Evolutionary conservation across 2,329 filamentous ascomycete genomes (phyloP), one percentile per base, ranked within the genome.

Genomic region (Fusarium pilosicola): DNA sequence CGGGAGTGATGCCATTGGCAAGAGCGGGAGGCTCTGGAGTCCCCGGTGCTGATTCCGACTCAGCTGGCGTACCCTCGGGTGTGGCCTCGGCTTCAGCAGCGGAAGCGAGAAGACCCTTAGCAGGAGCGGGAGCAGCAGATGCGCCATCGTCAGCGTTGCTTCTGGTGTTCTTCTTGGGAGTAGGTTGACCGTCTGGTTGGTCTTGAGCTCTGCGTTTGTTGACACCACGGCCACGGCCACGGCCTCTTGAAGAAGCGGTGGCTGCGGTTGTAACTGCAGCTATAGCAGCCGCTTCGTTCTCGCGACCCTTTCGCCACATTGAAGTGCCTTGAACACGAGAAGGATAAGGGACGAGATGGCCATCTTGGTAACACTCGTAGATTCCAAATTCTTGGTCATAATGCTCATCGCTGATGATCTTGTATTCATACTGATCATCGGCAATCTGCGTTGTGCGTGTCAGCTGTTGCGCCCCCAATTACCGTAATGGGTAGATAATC

Each of bases 131-230:
- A 28, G 74, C 55, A 54, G 68, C 74, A 30, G 78, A 68, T 10
- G 74, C 24, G 79, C 68, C 73, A 26, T 83, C 81, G 14, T 80
- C 79, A 46, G 81, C 74, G 44, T 79, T 77, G 46, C 78, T 77
- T 61, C 82, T 80, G n/a, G 82, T 81, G 26, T 80, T 80, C 65
- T 85, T 85, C 81, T 90, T 90, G 34, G 85, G 81, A 4, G 84
- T 84, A 3, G 86, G 85, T 70, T 87, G 85, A 28, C 84, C 85
- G 26, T 88, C 87, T 3, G 83, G 83, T 68, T 86, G 85, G 34
- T 85, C 85, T 20, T 84, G 85, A 11, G 87, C 85, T 75, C 85
- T 88, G 30, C 88, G 85, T 81, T 89, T 90, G 68, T 76, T 79
- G 60, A 76, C 77, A 39, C 77, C 81, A 54, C 77, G 82, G 51